These are phyloP conservation scores for Rhizophora mangle DNA, from an alignment of 345 rosid species.

Conservation along the genomic window DNA sequence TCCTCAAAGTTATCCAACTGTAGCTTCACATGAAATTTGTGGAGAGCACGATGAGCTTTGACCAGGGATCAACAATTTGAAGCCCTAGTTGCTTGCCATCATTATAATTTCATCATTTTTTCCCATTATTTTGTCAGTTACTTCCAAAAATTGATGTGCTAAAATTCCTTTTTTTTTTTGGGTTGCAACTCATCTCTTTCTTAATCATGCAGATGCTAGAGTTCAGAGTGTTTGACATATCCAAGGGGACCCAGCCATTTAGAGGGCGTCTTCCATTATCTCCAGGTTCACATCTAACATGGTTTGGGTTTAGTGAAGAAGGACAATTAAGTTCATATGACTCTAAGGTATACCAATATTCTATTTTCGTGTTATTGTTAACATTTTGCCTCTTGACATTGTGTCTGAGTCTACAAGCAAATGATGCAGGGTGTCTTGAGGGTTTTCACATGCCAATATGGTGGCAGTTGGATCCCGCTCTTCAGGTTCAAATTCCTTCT, in stretches of 20 bases:
- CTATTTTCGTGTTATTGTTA: slow-evolving; percentile 1
- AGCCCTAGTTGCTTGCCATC: not conserved
- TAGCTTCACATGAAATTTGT: not conserved
- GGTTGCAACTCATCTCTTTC: not conserved
- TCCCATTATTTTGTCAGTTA: not conserved
- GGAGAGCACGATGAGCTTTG: not conserved
- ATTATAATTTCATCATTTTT: not conserved
- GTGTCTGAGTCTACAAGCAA: slow-evolving; percentile 18
- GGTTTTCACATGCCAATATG: slow-evolving; percentile 64
- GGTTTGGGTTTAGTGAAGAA: slow-evolving; percentile 93
- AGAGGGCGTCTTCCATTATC: slow-evolving; percentile 71
- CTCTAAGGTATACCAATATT: slow-evolving; percentile 56
- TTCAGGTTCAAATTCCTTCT: slow-evolving; percentile 63
- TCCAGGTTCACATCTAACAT: slow-evolving; percentile 72
- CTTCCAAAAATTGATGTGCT: not conserved
- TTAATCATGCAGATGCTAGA: slow-evolving; percentile 63
- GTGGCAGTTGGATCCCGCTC: slow-evolving; percentile 93
- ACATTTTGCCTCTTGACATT: slow-evolving; percentile 9
- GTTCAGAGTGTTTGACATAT: slow-evolving; percentile 59
- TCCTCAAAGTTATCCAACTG: not conserved
- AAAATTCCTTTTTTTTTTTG: not conserved
- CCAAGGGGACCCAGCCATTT: slow-evolving; percentile 49
- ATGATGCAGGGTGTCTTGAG: slow-evolving; percentile 67
- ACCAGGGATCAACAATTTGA: too few relatives aligned
- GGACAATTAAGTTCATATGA: slow-evolving; percentile 82